A percentile compares a stretch with the other conserved stretches of the same genome.
Conservation (phyloP, 2,329 filamentous ascomycete genomes). For the Stenocarpella maydis region DNA sequence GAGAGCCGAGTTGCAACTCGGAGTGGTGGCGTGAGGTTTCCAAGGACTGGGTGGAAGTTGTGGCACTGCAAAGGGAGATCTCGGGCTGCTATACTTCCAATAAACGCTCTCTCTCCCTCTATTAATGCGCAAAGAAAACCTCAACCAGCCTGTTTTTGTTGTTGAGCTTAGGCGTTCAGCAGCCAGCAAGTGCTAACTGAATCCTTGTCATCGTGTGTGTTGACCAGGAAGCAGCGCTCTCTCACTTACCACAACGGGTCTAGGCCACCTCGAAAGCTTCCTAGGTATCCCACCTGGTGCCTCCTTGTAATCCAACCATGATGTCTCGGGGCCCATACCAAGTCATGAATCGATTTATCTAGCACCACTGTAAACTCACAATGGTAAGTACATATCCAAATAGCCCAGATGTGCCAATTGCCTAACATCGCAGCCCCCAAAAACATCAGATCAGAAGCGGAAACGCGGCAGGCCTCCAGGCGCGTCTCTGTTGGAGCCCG, state of each 20-base stretch:
- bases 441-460: constrained; percentile 43
- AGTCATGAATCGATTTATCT: neutral
- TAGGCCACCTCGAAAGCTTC: constrained; percentile 25
- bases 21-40: neutral
- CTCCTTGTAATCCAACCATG: neutral
- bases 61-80: neutral
- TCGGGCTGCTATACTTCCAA: neutral
- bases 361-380: neutral
- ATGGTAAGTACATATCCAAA: constrained; percentile 36
- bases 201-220: constrained; percentile 29
- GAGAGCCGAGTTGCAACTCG: neutral
- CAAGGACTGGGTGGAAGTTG: neutral
- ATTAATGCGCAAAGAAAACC: neutral
- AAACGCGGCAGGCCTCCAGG: constrained; percentile 46
- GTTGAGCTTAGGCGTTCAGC: neutral
- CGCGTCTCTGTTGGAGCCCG: constrained; percentile 38
- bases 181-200: neutral
- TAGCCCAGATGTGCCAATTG: neutral
- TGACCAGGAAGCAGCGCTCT: constrained; percentile 30
- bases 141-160: constrained; percentile 10
- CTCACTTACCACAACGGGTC: constrained; percentile 25
- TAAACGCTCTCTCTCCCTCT: neutral
- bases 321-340: neutral
- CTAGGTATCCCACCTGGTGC: neutral
- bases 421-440: constrained; percentile 37